Base-by-base conservation (phyloP, 2,329 filamentous ascomycete species). In the Pestalotiopsis sp. region DNA sequence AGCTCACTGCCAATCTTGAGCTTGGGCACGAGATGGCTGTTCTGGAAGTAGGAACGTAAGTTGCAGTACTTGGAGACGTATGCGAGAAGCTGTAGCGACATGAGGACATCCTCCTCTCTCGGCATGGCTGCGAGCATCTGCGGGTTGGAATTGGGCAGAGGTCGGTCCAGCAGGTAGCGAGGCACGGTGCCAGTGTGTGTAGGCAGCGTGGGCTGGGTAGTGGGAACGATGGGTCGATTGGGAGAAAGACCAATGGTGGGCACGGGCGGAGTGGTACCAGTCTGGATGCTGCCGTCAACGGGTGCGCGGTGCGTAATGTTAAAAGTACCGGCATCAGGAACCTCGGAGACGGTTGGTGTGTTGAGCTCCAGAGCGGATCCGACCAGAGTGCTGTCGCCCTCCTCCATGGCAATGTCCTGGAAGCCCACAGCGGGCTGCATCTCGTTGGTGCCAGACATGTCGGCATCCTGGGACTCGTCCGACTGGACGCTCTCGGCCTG, bases 41-140 rank as follows among this genome's bases (percentile, higher is more conserved):
- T 89, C 78, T 99, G 96, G 80, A 99, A 99, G 80, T 98, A 99
- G 4, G 93, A 92, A 20, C 96, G 90, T 38, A 99, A 88, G 75
- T 97, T 97, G 85, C 96, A 98, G 82, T 99, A 99, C 81, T 99
- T 99, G 27, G 95, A 98, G 68, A 99, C 95, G 79, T 99, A 99
- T 17, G 96, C 96, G 60, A 99, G 88, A 23, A 99, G 88, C 81
- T 99, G 96, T 49, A 99, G 87, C 5, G 96, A 98, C 95, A 99
- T 98, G 72, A 99, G 86, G 2, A 99, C 96, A 76, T 99, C 96
- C 80, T 99, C 96, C 75, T 99, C 96, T 64, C 96, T 90, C 11
- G 96, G 96, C 92, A 98, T 97, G 12, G 94, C 92, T 36, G 95
- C 93, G 39, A 97, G 84, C 74, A 97, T 91, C 73, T 92, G 91